Evolutionary conservation across 1,284 basidiomycete species (phyloP).

Genomic region (Malassezia obtusa): DNA sequence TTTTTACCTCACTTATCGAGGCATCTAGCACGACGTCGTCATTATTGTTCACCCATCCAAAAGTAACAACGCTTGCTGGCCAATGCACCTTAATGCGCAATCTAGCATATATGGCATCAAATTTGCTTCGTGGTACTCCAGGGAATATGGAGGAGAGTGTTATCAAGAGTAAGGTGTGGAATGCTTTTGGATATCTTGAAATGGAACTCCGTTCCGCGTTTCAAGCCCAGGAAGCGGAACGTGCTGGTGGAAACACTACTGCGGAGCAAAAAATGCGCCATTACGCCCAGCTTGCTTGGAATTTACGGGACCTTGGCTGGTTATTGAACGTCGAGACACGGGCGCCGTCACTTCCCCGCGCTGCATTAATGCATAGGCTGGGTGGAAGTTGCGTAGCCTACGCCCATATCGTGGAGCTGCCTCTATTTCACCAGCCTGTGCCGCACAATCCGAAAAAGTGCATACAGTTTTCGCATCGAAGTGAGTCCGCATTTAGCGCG

Average conservation of each 20-base stretch:
- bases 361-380: background rate
- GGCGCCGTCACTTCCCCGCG: background rate
- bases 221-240: background rate
- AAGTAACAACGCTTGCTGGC: background rate
- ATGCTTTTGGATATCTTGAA: background rate
- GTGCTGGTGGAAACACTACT: background rate
- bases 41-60: background rate
- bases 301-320: background rate
- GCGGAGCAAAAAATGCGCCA: background rate
- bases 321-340: background rate
- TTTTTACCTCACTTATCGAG: background rate
- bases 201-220: conserved; percentile 12
- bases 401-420: background rate
- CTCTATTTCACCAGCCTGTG: background rate
- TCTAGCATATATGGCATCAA: conserved; percentile 4
- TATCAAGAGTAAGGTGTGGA: background rate
- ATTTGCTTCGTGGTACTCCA: background rate
- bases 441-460: conserved; percentile 10
- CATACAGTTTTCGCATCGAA: conserved; percentile 3
- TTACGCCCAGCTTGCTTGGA: conserved; percentile 3
- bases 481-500: conserved; percentile 58
- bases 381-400: background rate
- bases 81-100: conserved; percentile 7
- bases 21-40: conserved; percentile 10
- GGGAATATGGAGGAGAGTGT: background rate